Evolutionary conservation across 805 yeast genomes (phyloP).

Genomic region (Danielozyma ontarioensis): DNA sequence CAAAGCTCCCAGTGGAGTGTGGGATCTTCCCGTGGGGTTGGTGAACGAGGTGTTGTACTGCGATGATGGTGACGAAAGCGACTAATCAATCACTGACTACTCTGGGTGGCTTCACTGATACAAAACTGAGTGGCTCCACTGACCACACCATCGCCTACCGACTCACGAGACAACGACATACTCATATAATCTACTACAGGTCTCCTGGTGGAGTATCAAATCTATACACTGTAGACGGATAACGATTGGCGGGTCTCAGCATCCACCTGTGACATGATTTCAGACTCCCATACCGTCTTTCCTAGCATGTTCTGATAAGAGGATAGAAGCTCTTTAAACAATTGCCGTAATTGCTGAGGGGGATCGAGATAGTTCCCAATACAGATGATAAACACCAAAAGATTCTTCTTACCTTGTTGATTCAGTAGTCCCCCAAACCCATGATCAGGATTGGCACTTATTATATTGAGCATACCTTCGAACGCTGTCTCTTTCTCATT

Average conservation of each 20-base stretch:
- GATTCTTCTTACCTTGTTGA: conserved; percentile 39
- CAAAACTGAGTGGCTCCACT: too few relatives aligned
- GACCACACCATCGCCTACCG: too few relatives aligned
- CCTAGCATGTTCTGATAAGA: conserved; percentile 49
- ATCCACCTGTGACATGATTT: conserved; percentile 28
- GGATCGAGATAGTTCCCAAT: conserved; percentile 54
- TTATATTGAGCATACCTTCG: conserved; percentile 71
- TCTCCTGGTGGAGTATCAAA: too few relatives aligned
- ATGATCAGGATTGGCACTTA: conserved; percentile 58
- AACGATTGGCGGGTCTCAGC: conserved; percentile 20
- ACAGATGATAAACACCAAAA: conserved; percentile 53
- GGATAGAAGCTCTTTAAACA: conserved; percentile 40
- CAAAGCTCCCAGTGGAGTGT: conserved; percentile 73
- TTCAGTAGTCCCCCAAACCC: conserved; percentile 48
- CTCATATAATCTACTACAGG: too few relatives aligned
- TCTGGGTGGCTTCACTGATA: too few relatives aligned
- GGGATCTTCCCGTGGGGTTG: conserved; percentile 73
- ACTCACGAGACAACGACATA: too few relatives aligned
- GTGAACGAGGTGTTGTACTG: conserved; percentile 63
- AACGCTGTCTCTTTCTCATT: conserved; percentile 87
- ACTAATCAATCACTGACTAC: too few relatives aligned
- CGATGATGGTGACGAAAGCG: conserved; percentile 4
- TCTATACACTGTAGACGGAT: conserved; percentile 15
- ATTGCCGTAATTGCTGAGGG: conserved; percentile 36
- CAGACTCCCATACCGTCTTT: conserved; percentile 26